A percentile compares a stretch with the other conserved stretches of the same genome.
Evolutionary conservation across 2,329 filamentous ascomycete species (phyloP).

Genomic region (Madurella fahalii): DNA sequence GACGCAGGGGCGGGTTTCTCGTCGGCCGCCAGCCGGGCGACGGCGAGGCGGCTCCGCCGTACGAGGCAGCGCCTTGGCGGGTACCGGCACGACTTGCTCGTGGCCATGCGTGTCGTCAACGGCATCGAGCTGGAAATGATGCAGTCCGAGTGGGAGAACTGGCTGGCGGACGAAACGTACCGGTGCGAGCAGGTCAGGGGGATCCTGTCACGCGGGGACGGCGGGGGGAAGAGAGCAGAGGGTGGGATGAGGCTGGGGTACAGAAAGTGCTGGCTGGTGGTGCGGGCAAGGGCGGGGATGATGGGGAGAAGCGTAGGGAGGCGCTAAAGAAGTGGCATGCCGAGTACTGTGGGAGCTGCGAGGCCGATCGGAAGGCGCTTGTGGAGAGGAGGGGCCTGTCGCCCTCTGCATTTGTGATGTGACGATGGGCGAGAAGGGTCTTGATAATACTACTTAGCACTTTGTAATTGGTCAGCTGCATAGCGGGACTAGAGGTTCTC

Average conservation of each 20-base stretch:
- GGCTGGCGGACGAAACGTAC: conserved; percentile 74
- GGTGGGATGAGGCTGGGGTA: conserved; percentile 9
- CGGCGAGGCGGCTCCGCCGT: conserved; percentile 64
- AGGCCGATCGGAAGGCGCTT: conserved; percentile 38
- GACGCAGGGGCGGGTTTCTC: conserved; percentile 46
- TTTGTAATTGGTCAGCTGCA: conserved; percentile 2
- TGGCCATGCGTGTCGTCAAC: conserved; percentile 87
- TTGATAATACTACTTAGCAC: not conserved
- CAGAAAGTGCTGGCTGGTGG: conserved; percentile 18
- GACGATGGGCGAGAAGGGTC: too few relatives aligned
- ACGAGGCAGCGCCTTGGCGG: conserved; percentile 79
- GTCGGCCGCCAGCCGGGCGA: conserved; percentile 47
- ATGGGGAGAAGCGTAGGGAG: conserved; percentile 34
- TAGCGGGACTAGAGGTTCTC: not conserved
- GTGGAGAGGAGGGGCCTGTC: conserved; percentile 6
- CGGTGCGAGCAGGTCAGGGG: conserved; percentile 63
- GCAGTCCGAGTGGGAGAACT: conserved; percentile 87
- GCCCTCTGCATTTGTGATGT: not conserved
- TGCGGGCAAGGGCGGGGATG: conserved; percentile 15
- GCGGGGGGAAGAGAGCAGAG: conserved; percentile 22
- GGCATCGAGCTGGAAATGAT: conserved; percentile 82
- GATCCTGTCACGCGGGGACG: conserved; percentile 9
- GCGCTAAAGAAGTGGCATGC: conserved; percentile 47
- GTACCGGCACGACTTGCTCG: conserved; percentile 85
- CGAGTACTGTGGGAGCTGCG: conserved; percentile 55